Evolutionary conservation across 140 eudicot species (phyloP), one percentile per base, ranked within the genome.

Genomic region (Oenanthe javanica): DNA sequence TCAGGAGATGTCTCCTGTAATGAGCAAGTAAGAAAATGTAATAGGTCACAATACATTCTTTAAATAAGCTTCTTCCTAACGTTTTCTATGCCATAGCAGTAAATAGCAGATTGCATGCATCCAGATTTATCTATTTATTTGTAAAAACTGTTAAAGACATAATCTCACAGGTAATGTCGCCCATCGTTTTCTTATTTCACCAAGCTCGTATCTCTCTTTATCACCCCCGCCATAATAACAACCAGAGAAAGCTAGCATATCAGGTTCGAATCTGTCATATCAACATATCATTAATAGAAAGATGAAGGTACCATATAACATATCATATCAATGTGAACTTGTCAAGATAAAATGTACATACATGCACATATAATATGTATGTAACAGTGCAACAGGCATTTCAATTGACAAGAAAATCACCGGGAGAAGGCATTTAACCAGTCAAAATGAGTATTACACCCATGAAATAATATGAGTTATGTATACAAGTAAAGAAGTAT

Each of bases 181-280:
- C 93, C 93, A 89, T 59, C 93, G 82, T 77, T 81, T 89, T 2
- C 93, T 85, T 50, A 89, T 89, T 64, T 85, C 81, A 70, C 84
- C 82, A 6, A 89, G 83, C 81, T 89, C 91, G 71, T 82, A 84
- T 81, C 85, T 89, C 81, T 89, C 93, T 74, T 87, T 86, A 67
- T 89, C 88, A 6, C 93, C 93, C 81, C 93, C 93, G 21, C 91
- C 93, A 76, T 89, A 89, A 74, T 89, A 88, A 83, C 93, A 89
- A 69, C 93, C 93, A 25, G 93, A 89, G 77, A 89, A 89, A 38
- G 93, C 93, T 78, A 89, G 93, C 93, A 89, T 89, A 81, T 89
- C 93, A 79, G 93, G 91, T 79, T 89, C 93, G 72, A 89, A 89
- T 84, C 92, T 89, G 82, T 71, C 27, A 74, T 19, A 14, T 75